Evolutionary conservation across 352 stramenopile species (phyloP).

Genomic region (Aphanomyces euteiches): DNA sequence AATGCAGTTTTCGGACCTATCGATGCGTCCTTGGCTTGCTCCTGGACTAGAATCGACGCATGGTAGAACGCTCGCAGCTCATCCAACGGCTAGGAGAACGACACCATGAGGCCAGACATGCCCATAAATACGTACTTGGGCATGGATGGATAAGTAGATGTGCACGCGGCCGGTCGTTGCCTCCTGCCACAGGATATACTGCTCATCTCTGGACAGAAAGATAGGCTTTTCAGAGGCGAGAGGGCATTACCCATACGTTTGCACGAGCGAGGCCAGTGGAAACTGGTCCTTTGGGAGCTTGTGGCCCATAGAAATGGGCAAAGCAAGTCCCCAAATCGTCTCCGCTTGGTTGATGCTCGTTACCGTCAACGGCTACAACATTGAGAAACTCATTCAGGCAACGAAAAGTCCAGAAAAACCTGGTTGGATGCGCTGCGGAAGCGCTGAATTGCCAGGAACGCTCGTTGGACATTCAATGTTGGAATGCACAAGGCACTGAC

Average conservation of each 20-base stretch:
- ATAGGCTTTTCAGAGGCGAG: no score
- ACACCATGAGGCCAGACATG: constrained; percentile 7
- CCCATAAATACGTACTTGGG: constrained; percentile 37
- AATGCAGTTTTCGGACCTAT: not conserved
- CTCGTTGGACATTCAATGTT: constrained; percentile 82
- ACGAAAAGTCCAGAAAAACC: constrained; percentile 12
- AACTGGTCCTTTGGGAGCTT: constrained; percentile 13
- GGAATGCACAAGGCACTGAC: constrained; percentile 46
- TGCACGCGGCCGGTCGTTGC: not conserved
- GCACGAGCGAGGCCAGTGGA: constrained; percentile 45
- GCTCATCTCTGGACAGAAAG: constrained; percentile 45
- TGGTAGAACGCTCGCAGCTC: constrained; percentile 75
- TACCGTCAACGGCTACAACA: constrained; percentile 18
- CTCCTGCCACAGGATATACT: constrained; percentile 33
- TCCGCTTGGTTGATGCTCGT: constrained; percentile 33
- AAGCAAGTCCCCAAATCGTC: constrained; percentile 32
- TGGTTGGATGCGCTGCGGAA: constrained; percentile 39
- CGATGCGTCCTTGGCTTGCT: no score
- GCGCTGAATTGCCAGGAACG: constrained; percentile 50
- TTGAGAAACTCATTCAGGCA: not conserved
- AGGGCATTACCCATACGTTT: constrained; percentile 47
- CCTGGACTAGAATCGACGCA: constrained; percentile 52
- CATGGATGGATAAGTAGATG: constrained; percentile 10
- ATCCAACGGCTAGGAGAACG: constrained; percentile 41
- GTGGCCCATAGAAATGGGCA: constrained; percentile 51